These are phyloP conservation scores for Gossypium raimondii DNA, from an alignment of 345 rosid genomes.

Conservation along the genomic window DNA sequence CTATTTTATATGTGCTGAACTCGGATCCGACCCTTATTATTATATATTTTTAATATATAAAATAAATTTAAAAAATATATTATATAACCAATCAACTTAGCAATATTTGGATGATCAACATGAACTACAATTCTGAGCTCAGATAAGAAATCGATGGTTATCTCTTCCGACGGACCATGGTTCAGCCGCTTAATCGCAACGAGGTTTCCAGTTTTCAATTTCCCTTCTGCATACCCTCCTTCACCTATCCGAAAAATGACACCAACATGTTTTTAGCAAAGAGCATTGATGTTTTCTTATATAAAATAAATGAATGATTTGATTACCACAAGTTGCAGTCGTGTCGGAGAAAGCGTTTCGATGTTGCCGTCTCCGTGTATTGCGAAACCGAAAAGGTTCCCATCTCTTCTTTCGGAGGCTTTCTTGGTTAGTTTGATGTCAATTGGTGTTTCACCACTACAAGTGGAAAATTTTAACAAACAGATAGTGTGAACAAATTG, in stretches of 20 bases:
- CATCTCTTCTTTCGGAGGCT: neutral
- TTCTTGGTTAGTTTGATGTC: neutral
- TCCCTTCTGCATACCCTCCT: slow-evolving; percentile 86
- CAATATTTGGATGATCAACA: slow-evolving; percentile 83
- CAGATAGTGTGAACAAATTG: neutral
- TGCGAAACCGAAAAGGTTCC: neutral
- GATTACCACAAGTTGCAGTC: neutral
- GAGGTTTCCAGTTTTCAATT: slow-evolving; percentile 50
- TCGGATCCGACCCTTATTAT: too few relatives aligned
- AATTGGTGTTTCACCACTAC: neutral
- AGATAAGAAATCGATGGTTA: slow-evolving; percentile 75
- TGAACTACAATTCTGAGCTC: slow-evolving; percentile 87
- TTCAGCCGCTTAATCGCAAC: slow-evolving; percentile 73
- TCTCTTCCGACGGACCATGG: slow-evolving; percentile 74
- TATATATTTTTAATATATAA: too few relatives aligned
- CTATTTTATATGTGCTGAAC: too few relatives aligned
- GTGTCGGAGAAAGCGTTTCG: neutral
- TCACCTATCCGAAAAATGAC: slow-evolving; percentile 45
- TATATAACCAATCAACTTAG: slow-evolving; percentile 64
- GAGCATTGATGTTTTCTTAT: neutral
- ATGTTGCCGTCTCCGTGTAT: neutral
- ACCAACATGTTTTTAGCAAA: slow-evolving; percentile 1
- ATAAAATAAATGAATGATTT: neutral
- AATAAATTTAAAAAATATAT: too few relatives aligned
- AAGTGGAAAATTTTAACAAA: neutral